A percentile compares a stretch with the other conserved stretches of the same genome.
phyloP scores from a whole-genome alignment of 129 eudicot species.

The Centrapalus pauciflorus region DNA sequence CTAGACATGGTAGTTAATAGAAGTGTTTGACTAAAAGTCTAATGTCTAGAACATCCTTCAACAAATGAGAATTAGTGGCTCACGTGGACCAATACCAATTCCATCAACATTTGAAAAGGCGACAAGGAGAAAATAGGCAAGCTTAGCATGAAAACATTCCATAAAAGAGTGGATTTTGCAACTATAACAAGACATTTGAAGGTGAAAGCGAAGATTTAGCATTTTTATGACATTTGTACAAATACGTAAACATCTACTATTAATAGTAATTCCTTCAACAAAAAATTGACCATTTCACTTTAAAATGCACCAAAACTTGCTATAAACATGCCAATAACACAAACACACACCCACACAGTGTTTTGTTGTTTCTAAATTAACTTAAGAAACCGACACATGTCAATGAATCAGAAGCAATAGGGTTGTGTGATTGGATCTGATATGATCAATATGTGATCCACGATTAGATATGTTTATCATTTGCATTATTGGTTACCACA shows the following conservation, averaged over 20 bases:
- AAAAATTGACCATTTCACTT: background rate
- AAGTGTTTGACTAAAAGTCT: conserved; percentile 1
- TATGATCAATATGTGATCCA: background rate
- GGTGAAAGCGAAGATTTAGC: background rate
- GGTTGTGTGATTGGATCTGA: background rate
- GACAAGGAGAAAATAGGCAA: background rate
- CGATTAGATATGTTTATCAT: background rate
- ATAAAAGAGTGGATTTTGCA: background rate
- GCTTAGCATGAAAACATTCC: background rate
- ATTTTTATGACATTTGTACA: background rate
- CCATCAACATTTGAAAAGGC: background rate
- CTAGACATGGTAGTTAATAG: background rate
- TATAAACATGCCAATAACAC: background rate
- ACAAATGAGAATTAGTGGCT: conserved; percentile 2
- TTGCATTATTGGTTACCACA: background rate
- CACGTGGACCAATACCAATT: background rate
- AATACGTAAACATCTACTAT: background rate
- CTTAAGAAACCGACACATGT: background rate
- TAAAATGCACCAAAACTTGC: background rate
- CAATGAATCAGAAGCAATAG: background rate
- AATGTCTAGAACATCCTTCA: conserved; percentile 6
- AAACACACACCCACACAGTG: background rate
- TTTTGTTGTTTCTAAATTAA: background rate
- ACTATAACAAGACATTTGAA: background rate
- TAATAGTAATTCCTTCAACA: background rate